These are phyloP conservation scores for Nothophytophthora sp. DNA, from an alignment of 352 stramenopile species.

Conservation along the genomic window DNA sequence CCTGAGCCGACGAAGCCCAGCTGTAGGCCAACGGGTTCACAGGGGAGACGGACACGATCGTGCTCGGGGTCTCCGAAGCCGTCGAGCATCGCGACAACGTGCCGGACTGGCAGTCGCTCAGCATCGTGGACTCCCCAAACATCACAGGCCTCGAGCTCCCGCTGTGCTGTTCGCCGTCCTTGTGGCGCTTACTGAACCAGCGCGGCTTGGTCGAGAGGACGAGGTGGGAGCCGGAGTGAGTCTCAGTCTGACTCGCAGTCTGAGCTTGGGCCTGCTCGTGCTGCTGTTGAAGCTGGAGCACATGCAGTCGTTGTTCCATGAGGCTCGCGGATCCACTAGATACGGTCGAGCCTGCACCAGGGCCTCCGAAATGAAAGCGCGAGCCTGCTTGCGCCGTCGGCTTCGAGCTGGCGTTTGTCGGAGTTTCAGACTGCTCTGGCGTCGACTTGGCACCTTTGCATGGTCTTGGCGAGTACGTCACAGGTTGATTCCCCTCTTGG, in stretches of 20 bases:
- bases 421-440: too few species aligned
- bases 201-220: slow-evolving; percentile 12
- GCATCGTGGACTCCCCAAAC: slow-evolving; percentile 21
- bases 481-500: too few species aligned
- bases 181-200: slow-evolving; percentile 29
- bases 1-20: slow-evolving; percentile 22
- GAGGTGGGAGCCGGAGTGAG: not conserved
- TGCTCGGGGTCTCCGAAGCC: slow-evolving; percentile 9
- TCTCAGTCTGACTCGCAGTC: not conserved
- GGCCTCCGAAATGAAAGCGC: slow-evolving; percentile 5
- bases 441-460: too few species aligned
- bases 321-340: not conserved
- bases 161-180: slow-evolving; percentile 17
- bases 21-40: slow-evolving; percentile 22
- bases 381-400: not conserved
- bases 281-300: slow-evolving; percentile 15
- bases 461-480: too few species aligned
- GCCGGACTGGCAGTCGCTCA: slow-evolving; percentile 23
- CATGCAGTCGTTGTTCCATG: slow-evolving; percentile 2
- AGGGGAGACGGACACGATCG: slow-evolving; percentile 14
- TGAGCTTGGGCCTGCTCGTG: slow-evolving; percentile 9
- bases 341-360: not conserved
- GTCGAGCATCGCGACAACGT: slow-evolving; percentile 31
- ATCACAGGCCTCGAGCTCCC: slow-evolving; percentile 15
- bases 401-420: not conserved